Percentiles rank a stretch among this genome's conserved stretches.
Conservation (phyloP, 2,329 filamentous ascomycete genomes). For the Zarea fungicola region DNA sequence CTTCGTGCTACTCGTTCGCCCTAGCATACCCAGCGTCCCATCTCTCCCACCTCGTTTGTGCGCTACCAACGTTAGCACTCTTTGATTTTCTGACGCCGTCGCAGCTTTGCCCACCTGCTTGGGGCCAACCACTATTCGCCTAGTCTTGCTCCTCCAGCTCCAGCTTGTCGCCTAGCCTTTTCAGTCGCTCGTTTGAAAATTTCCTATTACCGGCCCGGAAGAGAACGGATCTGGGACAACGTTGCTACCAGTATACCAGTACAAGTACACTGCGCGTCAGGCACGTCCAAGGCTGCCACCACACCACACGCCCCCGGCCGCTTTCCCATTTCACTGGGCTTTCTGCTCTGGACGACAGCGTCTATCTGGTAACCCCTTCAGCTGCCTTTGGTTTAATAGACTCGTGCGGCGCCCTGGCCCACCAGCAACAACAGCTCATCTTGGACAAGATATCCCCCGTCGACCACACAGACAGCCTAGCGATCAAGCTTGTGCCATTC, state of each 20-base stretch:
- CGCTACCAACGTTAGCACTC: conserved; percentile 11
- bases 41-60: conserved; percentile 6
- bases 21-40: conserved; percentile 4
- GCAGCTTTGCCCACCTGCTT: conserved; percentile 10
- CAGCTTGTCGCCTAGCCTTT: conserved; percentile 8
- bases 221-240: too few relatives aligned
- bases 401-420: too few relatives aligned
- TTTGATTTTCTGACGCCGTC: conserved; percentile 13
- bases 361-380: too few relatives aligned
- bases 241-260: conserved; percentile 6
- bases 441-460: too few relatives aligned
- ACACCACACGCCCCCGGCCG: too few relatives aligned
- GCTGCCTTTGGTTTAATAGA: too few relatives aligned
- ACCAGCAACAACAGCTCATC: too few relatives aligned
- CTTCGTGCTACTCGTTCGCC: not conserved
- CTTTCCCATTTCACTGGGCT: too few relatives aligned
- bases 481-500: conserved; percentile 1
- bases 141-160: conserved; percentile 13
- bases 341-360: too few relatives aligned
- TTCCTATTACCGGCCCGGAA: conserved; percentile 7
- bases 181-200: conserved; percentile 13
- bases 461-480: too few relatives aligned
- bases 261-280: not conserved
- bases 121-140: conserved; percentile 11
- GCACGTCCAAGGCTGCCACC: not conserved